These are phyloP conservation scores for Penicillium daleae DNA, from an alignment of 495 filamentous ascomycete genomes.

Conservation along the genomic window DNA sequence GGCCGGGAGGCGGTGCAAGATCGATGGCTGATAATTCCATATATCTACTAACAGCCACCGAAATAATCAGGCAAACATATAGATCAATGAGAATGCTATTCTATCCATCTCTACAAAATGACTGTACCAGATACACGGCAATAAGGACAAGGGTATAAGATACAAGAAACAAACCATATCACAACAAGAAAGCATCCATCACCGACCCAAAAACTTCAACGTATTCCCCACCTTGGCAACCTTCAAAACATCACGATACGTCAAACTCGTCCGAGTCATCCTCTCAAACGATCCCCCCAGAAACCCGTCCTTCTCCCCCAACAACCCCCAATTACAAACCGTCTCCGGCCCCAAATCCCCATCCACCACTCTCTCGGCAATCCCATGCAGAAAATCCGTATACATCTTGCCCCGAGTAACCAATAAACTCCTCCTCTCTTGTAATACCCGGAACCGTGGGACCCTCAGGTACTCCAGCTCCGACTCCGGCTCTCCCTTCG, in stretches of 20 bases:
- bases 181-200: slow-evolving; percentile 4
- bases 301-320: slow-evolving; percentile 65
- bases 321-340: slow-evolving; percentile 81
- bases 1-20: slow-evolving; percentile 65
- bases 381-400: slow-evolving; percentile 75
- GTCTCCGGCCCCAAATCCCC: slow-evolving; percentile 60
- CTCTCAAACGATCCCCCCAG: slow-evolving; percentile 61
- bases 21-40: slow-evolving; percentile 85
- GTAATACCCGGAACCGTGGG: slow-evolving; percentile 72
- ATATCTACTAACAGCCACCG: slow-evolving; percentile 57
- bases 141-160: neutral
- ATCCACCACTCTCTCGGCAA: slow-evolving; percentile 64
- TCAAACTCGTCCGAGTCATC: slow-evolving; percentile 77
- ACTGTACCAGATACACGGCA: no score
- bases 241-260: slow-evolving; percentile 90
- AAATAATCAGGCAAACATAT: neutral
- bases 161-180: neutral
- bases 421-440: slow-evolving; percentile 83
- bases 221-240: slow-evolving; percentile 76
- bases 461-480: neutral
- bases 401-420: slow-evolving; percentile 73
- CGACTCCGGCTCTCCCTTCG: neutral
- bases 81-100: neutral
- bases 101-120: neutral
- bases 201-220: slow-evolving; percentile 59